phyloP scores from a whole-genome alignment of 2,329 filamentous ascomycete species.

The Alternaria gansuensis region DNA sequence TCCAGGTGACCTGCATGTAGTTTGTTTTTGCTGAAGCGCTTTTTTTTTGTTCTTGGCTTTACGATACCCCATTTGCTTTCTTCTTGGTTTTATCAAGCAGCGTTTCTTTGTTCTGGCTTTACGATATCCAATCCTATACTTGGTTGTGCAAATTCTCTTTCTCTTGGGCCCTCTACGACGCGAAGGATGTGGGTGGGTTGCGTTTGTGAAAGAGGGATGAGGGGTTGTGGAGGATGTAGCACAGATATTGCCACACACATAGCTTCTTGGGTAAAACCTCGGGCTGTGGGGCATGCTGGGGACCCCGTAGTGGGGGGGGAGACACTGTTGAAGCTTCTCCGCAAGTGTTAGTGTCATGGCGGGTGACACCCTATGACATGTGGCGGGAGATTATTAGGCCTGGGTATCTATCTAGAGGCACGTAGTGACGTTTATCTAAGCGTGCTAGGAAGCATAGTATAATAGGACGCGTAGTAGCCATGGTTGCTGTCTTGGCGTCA shows the following conservation, averaged over 20 bases:
- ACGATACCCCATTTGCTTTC: slow-evolving; percentile 24
- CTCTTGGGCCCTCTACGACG: background rate
- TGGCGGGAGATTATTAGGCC: background rate
- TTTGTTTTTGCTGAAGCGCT: slow-evolving; percentile 1
- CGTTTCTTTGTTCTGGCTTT: background rate
- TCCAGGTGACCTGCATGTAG: slow-evolving; percentile 21
- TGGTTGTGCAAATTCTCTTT: background rate
- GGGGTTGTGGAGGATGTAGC: background rate
- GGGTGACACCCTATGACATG: slow-evolving; percentile 20
- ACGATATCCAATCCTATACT: background rate
- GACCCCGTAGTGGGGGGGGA: background rate
- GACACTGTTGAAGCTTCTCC: background rate
- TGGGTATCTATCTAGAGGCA: background rate
- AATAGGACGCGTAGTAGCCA: too few species aligned
- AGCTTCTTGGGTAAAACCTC: slow-evolving; percentile 20
- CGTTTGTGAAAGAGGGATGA: background rate
- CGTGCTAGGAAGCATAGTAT: too few species aligned
- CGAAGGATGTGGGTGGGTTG: background rate
- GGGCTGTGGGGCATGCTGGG: background rate
- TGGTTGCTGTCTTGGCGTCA: too few species aligned
- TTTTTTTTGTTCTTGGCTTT: slow-evolving; percentile 14
- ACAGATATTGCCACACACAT: slow-evolving; percentile 4
- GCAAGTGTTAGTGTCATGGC: slow-evolving; percentile 5
- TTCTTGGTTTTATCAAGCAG: background rate
- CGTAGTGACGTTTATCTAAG: background rate